A percentile compares a stretch with the other conserved stretches of the same genome.
These are phyloP conservation scores for Solanum sejunctum DNA, from an alignment of 257 asterid genomes.

Conservation along the genomic window DNA sequence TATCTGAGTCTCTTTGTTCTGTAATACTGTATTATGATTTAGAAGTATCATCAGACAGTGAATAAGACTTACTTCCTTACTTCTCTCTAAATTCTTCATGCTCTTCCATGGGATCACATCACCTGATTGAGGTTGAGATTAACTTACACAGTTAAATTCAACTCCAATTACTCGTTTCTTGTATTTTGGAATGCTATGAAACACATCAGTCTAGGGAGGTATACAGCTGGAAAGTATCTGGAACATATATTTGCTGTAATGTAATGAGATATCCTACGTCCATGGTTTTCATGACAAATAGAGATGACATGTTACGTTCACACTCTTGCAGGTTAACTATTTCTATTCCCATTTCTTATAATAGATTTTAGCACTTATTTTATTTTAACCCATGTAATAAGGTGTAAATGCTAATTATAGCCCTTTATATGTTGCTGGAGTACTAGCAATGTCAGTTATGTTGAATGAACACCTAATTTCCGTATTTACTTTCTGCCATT, in stretches of 20 bases:
- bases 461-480: not conserved
- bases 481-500: not conserved
- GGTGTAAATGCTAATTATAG: not conserved
- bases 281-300: not conserved
- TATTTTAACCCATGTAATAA: not conserved
- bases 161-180: not conserved
- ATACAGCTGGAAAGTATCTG: not conserved
- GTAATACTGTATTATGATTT: not conserved
- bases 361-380: not conserved
- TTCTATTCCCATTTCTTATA: not conserved
- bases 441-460: not conserved
- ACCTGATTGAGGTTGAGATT: not conserved
- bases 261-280: not conserved
- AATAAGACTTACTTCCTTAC: not conserved
- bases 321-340: not conserved
- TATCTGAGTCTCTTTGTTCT: not conserved
- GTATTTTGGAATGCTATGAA: not conserved
- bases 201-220: not conserved
- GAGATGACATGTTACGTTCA: not conserved
- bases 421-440: not conserved
- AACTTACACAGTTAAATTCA: not conserved
- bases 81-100: not conserved
- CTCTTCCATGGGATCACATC: not conserved
- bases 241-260: not conserved
- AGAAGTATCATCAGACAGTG: not conserved